Evolutionary conservation across 441 rosid genomes (phyloP).

Genomic region (Theobroma grandiflorum): DNA sequence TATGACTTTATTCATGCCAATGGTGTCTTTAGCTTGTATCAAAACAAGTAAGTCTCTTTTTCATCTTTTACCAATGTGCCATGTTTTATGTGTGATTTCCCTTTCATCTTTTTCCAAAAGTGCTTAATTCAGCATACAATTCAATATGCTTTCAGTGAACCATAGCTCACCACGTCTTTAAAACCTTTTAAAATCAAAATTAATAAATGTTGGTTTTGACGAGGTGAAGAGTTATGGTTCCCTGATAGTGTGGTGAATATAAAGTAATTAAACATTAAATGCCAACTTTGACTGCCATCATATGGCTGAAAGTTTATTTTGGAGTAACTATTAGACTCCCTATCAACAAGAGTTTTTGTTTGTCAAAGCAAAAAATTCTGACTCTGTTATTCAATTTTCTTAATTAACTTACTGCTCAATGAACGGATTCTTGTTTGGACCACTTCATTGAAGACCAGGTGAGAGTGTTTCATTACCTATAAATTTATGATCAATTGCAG

Average conservation of each 20-base stretch:
- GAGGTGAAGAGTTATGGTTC: background rate
- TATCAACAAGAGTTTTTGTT: background rate
- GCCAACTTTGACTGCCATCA: background rate
- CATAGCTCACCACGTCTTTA: background rate
- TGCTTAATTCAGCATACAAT: background rate
- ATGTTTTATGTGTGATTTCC: background rate
- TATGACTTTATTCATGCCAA: constrained; percentile 88
- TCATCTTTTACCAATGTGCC: constrained; percentile 9
- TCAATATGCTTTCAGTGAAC: background rate
- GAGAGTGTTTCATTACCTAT: constrained; percentile 1
- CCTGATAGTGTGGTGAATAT: background rate
- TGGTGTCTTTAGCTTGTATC: constrained; percentile 78
- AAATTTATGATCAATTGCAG: constrained; percentile 39
- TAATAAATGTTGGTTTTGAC: background rate
- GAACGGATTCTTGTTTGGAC: background rate
- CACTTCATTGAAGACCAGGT: background rate
- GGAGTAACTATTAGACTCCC: background rate
- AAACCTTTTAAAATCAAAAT: background rate
- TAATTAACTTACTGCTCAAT: background rate
- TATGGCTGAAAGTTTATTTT: background rate
- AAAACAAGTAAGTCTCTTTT: constrained; percentile 54
- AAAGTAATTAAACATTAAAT: background rate
- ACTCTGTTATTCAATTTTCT: background rate
- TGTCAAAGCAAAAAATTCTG: background rate
- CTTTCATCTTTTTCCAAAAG: constrained; percentile 16